These are phyloP conservation scores for Yamadazyma kitorensis DNA, from an alignment of 805 yeast species.

Conservation along the genomic window DNA sequence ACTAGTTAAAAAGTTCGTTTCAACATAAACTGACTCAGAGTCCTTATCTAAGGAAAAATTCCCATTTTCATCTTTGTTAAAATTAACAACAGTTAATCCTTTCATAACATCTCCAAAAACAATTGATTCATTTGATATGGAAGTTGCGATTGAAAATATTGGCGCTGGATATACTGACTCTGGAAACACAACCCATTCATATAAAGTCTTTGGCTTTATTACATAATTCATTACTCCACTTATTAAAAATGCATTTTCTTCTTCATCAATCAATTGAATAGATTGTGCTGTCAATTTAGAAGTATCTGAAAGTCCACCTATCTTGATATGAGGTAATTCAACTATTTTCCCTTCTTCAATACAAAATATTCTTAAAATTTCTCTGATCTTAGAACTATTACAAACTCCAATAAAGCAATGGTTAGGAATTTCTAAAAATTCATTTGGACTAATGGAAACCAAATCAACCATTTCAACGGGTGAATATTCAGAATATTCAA, in stretches of 20 bases:
- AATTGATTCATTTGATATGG: constrained; percentile 1
- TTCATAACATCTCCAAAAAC: constrained; percentile 18
- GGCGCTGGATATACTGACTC: constrained; percentile 11
- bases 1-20: constrained; percentile 8
- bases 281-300: constrained; percentile 12
- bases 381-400: constrained; percentile 10
- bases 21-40: constrained; percentile 1
- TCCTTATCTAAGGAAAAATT: not conserved
- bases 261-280: constrained; percentile 13
- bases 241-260: constrained; percentile 13
- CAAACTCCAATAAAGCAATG: constrained; percentile 16
- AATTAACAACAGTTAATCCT: constrained; percentile 10
- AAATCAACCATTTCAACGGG: constrained; percentile 20
- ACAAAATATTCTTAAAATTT: constrained; percentile 11
- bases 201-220: constrained; percentile 3
- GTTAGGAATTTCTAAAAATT: constrained; percentile 1
- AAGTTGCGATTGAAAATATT: constrained; percentile 8
- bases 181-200: constrained; percentile 14
- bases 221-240: constrained; percentile 18
- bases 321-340: constrained; percentile 8
- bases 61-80: not conserved
- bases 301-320: constrained; percentile 12
- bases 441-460: constrained; percentile 6
- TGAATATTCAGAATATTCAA: constrained; percentile 8
- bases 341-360: constrained; percentile 10